Percentiles rank a stretch among this genome's conserved stretches.
phyloP scores from a whole-genome alignment of 495 filamentous ascomycete species.

The Lichenothelia convexa region DNA sequence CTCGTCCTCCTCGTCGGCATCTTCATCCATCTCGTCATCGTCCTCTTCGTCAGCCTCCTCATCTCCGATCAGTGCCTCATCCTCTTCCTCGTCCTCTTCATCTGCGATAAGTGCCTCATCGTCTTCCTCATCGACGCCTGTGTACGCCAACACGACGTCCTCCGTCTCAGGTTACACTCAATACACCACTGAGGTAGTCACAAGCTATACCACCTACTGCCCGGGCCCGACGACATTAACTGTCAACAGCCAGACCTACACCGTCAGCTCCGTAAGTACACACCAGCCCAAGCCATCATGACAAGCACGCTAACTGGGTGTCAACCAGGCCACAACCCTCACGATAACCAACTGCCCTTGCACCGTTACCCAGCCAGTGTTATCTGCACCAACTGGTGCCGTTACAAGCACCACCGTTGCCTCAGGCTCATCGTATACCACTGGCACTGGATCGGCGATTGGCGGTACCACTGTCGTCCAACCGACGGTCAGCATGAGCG shows the following conservation, averaged over 20 bases:
- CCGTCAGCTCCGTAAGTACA: conserved; percentile 1
- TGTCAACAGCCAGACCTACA: conserved; percentile 4
- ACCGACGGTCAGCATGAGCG: conserved; percentile 14
- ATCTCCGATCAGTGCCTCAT: not conserved
- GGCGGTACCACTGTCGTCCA: not conserved
- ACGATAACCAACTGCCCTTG: conserved; percentile 6
- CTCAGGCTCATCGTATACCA: not conserved
- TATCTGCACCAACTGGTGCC: not conserved
- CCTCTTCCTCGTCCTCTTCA: not conserved
- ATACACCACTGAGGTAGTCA: conserved; percentile 8
- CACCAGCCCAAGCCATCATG: too few relatives aligned
- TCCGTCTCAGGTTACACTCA: conserved; percentile 4
- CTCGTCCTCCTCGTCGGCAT: not conserved
- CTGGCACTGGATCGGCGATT: not conserved
- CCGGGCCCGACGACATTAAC: conserved; percentile 1
- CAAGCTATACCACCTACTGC: conserved; percentile 7
- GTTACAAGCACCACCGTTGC: conserved; percentile 11
- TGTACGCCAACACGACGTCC: not conserved
- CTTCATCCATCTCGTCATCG: not conserved
- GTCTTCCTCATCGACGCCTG: not conserved
- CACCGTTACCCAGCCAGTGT: conserved; percentile 2
- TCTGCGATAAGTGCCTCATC: not conserved
- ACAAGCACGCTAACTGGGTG: too few relatives aligned
- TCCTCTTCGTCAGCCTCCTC: not conserved
- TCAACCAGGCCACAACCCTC: conserved; percentile 3